Evolutionary conservation across 2,329 filamentous ascomycete genomes (phyloP).

Genomic region (Cladophialophora bantiana): DNA sequence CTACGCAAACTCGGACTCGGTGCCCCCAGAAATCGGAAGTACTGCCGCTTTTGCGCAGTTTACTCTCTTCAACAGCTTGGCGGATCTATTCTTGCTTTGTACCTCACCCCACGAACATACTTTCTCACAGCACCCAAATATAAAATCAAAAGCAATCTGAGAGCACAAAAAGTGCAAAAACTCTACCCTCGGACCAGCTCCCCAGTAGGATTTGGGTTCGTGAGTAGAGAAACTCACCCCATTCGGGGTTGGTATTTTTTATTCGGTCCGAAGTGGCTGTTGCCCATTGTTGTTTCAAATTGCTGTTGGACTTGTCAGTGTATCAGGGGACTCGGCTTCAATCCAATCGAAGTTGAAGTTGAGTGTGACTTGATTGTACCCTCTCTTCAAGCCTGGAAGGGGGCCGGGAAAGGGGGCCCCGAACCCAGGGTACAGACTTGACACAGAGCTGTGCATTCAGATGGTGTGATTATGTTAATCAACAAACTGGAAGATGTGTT

Average conservation of each 20-base stretch:
- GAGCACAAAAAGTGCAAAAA: not conserved
- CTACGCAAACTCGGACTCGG: not conserved
- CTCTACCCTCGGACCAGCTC: not conserved
- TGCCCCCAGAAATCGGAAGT: not conserved
- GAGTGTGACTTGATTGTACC: too few relatives aligned
- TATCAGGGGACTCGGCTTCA: too few relatives aligned
- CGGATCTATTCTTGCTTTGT: not conserved
- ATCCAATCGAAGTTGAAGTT: too few relatives aligned
- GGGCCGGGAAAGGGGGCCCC: too few relatives aligned
- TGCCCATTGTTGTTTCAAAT: too few relatives aligned
- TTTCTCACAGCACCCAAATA: not conserved
- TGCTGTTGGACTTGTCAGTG: too few relatives aligned
- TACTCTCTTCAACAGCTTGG: not conserved
- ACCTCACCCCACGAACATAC: not conserved
- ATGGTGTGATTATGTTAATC: too few relatives aligned
- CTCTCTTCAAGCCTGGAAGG: too few relatives aligned
- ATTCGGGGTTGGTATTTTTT: conserved; percentile 3
- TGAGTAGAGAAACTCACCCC: not conserved
- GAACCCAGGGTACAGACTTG: too few relatives aligned
- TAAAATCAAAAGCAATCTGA: not conserved
- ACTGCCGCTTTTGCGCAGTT: not conserved
- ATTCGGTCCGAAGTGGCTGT: too few relatives aligned
- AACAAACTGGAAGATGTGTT: too few relatives aligned
- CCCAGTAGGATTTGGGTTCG: not conserved
- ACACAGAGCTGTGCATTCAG: too few relatives aligned